Percentiles rank a stretch among this genome's conserved stretches.
Evolutionary conservation across 2,329 filamentous ascomycete species (phyloP).

Genomic region (Ophiocordyceps australis): DNA sequence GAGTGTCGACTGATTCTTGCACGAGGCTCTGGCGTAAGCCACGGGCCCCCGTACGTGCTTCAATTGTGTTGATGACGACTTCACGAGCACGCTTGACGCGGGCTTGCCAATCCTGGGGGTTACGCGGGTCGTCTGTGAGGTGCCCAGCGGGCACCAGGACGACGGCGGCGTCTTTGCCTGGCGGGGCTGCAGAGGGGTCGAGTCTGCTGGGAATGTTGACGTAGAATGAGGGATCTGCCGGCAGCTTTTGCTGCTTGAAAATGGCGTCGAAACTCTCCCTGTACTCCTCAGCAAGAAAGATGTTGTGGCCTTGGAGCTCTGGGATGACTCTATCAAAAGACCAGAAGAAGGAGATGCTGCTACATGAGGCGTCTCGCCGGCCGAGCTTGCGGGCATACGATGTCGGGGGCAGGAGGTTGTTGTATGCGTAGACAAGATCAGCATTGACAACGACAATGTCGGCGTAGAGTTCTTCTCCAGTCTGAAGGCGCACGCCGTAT

Average conservation of each 20-base stretch:
- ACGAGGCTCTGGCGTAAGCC: conserved; percentile 27
- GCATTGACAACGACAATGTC: conserved; percentile 56
- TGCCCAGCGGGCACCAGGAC: conserved; percentile 59
- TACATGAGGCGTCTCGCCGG: conserved; percentile 40
- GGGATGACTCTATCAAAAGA: conserved; percentile 39
- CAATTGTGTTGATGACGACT: conserved; percentile 42
- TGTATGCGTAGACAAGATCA: conserved; percentile 59
- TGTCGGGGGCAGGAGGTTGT: conserved; percentile 41
- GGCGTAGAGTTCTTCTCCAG: conserved; percentile 38
- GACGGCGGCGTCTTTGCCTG: conserved; percentile 45
- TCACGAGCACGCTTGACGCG: conserved; percentile 40
- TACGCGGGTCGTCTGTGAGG: conserved; percentile 19
- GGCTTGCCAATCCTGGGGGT: conserved; percentile 38
- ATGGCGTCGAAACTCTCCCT: conserved; percentile 58
- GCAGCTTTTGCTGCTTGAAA: conserved; percentile 50
- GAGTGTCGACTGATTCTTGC: conserved; percentile 49
- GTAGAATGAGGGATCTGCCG: conserved; percentile 55
- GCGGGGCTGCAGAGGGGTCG: conserved; percentile 48
- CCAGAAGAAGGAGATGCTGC: conserved; percentile 66
- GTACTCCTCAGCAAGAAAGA: conserved; percentile 60
- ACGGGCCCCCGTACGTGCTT: conserved; percentile 37
- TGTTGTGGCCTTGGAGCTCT: conserved; percentile 53
- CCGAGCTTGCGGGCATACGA: conserved; percentile 18
- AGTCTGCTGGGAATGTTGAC: conserved; percentile 58
- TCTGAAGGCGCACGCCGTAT: conserved; percentile 38